A percentile compares a stretch with the other conserved stretches of the same genome.
Conservation (phyloP, 495 filamentous ascomycete species). For the Elaphomyces granulatus region DNA sequence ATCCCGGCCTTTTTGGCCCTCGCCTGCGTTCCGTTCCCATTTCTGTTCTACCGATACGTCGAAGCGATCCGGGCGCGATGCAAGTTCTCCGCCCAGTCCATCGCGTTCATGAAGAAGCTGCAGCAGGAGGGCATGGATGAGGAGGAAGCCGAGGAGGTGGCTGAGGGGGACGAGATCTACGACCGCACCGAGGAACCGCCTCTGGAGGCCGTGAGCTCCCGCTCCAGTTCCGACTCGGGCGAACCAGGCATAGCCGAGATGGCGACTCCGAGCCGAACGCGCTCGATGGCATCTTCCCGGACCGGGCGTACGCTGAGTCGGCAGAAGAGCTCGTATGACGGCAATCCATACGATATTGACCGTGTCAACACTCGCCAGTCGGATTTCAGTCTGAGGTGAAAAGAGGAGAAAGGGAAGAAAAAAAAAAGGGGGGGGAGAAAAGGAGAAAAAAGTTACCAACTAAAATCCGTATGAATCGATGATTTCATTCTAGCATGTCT, state of each 20-base stretch:
- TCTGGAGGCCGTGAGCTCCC: slow-evolving; percentile 6
- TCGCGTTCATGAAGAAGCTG: slow-evolving; percentile 34
- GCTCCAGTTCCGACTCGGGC: slow-evolving; percentile 1
- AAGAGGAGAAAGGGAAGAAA: too few relatives aligned
- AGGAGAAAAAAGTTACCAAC: too few relatives aligned
- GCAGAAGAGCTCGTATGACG: slow-evolving; percentile 22
- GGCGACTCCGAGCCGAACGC: slow-evolving; percentile 21
- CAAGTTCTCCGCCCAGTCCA: slow-evolving; percentile 52
- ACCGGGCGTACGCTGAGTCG: slow-evolving; percentile 16
- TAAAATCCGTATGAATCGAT: too few relatives aligned
- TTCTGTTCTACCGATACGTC: slow-evolving; percentile 70
- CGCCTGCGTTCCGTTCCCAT: slow-evolving; percentile 63
- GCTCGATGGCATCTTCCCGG: slow-evolving; percentile 19
- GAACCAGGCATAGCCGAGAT: slow-evolving; percentile 6
- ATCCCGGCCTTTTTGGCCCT: slow-evolving; percentile 68
- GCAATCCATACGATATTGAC: slow-evolving; percentile 32
- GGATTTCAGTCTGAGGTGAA: slow-evolving; percentile 1
- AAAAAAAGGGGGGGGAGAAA: too few relatives aligned
- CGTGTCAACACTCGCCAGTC: slow-evolving; percentile 33
- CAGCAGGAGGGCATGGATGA: slow-evolving; percentile 9
- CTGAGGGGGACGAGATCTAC: slow-evolving; percentile 9
- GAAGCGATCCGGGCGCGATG: slow-evolving; percentile 47
- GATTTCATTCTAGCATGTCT: too few relatives aligned
- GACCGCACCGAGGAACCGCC: slow-evolving; percentile 31
- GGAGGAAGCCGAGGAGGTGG: slow-evolving; percentile 7